A percentile compares a stretch with the other conserved stretches of the same genome.
Evolutionary conservation across 2,329 filamentous ascomycete species (phyloP).

Genomic region (Phialocephala subalpina): DNA sequence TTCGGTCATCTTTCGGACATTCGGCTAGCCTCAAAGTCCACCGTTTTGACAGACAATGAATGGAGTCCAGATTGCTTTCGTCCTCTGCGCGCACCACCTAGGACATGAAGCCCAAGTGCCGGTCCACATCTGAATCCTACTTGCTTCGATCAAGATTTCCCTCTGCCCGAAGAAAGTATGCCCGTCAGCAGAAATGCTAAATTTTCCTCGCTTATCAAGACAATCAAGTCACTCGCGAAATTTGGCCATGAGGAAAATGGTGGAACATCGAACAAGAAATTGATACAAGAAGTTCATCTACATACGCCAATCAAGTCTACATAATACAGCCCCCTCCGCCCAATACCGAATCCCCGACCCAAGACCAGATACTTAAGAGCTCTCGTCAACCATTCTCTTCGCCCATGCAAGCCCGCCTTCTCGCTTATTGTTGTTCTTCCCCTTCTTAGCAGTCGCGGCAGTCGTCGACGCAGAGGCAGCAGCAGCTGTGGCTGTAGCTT

Average conservation of each 20-base stretch:
- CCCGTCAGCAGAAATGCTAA: not conserved
- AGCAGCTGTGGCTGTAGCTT: slow-evolving; percentile 12
- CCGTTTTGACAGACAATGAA: too few relatives aligned
- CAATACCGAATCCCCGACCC: not conserved
- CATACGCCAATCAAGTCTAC: not conserved
- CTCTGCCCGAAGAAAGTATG: too few relatives aligned
- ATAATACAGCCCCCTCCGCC: slow-evolving; percentile 4
- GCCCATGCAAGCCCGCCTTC: not conserved
- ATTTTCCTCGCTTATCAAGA: not conserved
- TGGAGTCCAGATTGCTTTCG: too few relatives aligned
- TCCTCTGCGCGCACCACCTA: too few relatives aligned
- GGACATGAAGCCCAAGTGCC: too few relatives aligned
- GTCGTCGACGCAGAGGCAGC: not conserved
- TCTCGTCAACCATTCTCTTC: slow-evolving; percentile 6
- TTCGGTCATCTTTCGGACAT: too few relatives aligned
- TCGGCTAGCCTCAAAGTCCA: too few relatives aligned
- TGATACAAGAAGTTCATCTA: slow-evolving; percentile 12
- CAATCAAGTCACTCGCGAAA: not conserved
- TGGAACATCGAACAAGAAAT: not conserved
- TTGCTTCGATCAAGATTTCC: too few relatives aligned
- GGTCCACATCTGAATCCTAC: too few relatives aligned
- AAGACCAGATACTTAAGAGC: not conserved
- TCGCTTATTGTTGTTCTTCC: slow-evolving; percentile 16
- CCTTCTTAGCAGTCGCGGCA: slow-evolving; percentile 15
- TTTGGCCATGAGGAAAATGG: not conserved